A percentile compares a stretch with the other conserved stretches of the same genome.
phyloP scores from a whole-genome alignment of 2,329 filamentous ascomycete species.

The Ophiocordyceps australis region DNA sequence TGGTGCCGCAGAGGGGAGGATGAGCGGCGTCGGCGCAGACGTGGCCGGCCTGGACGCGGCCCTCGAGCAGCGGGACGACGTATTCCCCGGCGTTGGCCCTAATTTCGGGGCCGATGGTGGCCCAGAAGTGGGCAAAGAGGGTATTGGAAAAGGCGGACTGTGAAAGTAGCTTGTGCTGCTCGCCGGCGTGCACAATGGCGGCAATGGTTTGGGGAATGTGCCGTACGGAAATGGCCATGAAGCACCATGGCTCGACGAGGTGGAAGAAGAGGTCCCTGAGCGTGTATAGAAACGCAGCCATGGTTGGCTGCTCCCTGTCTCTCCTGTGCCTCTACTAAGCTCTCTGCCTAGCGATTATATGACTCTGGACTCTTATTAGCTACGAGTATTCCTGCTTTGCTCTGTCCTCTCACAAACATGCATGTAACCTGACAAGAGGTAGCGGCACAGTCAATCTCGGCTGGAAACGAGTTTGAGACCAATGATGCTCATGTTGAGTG shows the following conservation, averaged over 20 bases:
- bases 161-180: constrained; percentile 20
- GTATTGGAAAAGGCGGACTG: constrained; percentile 20
- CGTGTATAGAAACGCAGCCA: too few species aligned
- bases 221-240: constrained; percentile 27
- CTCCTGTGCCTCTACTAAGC: too few species aligned
- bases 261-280: constrained; percentile 10
- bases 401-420: too few species aligned
- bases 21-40: constrained; percentile 13
- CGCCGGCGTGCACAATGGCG: constrained; percentile 16
- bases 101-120: constrained; percentile 28
- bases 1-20: constrained; percentile 26
- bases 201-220: constrained; percentile 33
- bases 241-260: constrained; percentile 29
- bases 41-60: constrained; percentile 20
- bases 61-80: constrained; percentile 36
- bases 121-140: constrained; percentile 48
- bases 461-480: too few species aligned
- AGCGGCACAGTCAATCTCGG: too few species aligned
- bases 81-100: constrained; percentile 19
- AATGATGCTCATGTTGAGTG: too few species aligned
- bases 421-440: too few species aligned
- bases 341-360: too few species aligned
- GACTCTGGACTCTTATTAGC: too few species aligned
- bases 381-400: too few species aligned
- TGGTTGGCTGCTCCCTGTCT: too few species aligned